phyloP scores from a whole-genome alignment of 2,329 filamentous ascomycete genomes.

The Ceratocystis cubensis region DNA sequence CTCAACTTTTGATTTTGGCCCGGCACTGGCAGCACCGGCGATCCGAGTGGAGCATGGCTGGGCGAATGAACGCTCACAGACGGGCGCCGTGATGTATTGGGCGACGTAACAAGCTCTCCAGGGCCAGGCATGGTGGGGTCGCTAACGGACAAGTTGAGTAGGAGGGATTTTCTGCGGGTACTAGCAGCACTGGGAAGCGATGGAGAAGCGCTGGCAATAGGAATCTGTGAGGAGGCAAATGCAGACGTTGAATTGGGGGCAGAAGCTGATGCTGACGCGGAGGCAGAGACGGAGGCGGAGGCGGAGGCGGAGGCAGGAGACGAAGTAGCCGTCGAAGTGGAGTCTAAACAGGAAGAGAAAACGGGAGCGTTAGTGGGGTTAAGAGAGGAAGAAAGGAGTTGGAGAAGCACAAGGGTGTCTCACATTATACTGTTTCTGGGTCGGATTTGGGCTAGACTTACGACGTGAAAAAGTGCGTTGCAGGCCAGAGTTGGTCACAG shows the following conservation, averaged over 20 bases:
- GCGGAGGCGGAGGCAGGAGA: not conserved
- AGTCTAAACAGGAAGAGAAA: not conserved
- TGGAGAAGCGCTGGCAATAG: not conserved
- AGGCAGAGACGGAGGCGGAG: not conserved
- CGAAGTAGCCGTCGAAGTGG: conserved; percentile 3
- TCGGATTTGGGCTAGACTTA: conserved; percentile 28
- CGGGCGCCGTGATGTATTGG: conserved; percentile 22
- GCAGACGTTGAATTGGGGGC: conserved; percentile 22
- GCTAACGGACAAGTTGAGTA: conserved; percentile 63
- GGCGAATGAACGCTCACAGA: conserved; percentile 15
- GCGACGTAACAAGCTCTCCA: conserved; percentile 50
- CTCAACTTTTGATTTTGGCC: conserved; percentile 34
- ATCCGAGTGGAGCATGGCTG: conserved; percentile 7
- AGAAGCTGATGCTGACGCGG: not conserved
- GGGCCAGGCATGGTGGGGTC: conserved; percentile 55
- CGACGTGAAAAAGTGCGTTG: conserved; percentile 50
- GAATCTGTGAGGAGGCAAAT: not conserved
- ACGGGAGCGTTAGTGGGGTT: not conserved
- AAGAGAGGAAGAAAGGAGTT: not conserved
- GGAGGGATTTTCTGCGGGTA: conserved; percentile 51
- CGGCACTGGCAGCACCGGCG: conserved; percentile 28
- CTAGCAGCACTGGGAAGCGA: not conserved
- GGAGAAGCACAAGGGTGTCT: not conserved
- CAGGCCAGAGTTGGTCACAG: conserved; percentile 64
- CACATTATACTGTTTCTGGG: not conserved